Base-by-base conservation (phyloP, 176 grass and related monocot species). In the Raddia guianensis region DNA sequence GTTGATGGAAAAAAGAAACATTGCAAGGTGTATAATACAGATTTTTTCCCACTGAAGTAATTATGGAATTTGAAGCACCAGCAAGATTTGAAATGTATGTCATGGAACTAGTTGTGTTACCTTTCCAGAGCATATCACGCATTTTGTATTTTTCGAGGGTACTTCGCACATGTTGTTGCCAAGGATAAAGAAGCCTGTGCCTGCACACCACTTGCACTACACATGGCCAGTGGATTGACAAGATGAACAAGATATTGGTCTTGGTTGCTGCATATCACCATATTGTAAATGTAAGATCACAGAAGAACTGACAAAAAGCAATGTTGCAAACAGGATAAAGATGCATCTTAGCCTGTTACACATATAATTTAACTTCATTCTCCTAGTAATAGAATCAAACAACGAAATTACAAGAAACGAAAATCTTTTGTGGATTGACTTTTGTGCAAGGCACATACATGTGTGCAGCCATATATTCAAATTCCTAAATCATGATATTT, bases 101-200 rank as follows among this genome's bases (percentile, higher is more conserved):
- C 8, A 78, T 43, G 53, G 49, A 70, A 76, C 33, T 80, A 51
- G 7, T 64, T 50, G 66, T 46, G 76, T 68, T 86, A 98, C 95
- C 90, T 98, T 91, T 56, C 95, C 95, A 32, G 85, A 51, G 65
- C 95, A 98, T 83, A 98, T 89, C 12, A 94, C 80, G 68, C 95
- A 98, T 76, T 86, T 89, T 12, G 92, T 84, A 65, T 94, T 98
- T 79, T 73, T 92, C 15, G 92, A 98, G 12, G 95, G 95, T 74
- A 98, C 88, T 95, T 98, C 88, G 33, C 95, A 98, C 90, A 98
- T 85, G 60, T 91, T 94, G 67, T 98, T 87, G 54, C 95, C 90
- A 43, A 98, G 92, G 81, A 98, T 98, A 81, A 98, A 98, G 78
- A 98, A 98, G 40, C 95, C 92, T 32, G 95, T 98, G 50, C 95